Conservation (phyloP, 1,139 yeast species). For the Pneumocystis carinii region DNA sequence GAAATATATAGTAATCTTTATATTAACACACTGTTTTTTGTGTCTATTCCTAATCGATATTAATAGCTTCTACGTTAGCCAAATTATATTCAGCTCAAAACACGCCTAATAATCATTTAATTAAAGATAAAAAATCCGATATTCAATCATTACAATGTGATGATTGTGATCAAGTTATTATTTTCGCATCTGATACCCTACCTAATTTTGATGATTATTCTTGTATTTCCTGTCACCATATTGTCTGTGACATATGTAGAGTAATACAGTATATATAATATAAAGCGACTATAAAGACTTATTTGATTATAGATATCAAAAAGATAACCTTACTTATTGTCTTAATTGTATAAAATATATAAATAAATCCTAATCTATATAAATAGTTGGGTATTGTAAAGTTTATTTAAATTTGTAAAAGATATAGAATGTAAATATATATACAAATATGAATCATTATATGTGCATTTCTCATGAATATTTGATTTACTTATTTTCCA, state of each 20-base stretch:
- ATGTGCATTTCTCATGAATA: background rate
- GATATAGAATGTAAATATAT: background rate
- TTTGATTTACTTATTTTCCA: background rate
- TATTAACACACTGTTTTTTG: background rate
- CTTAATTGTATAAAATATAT: background rate
- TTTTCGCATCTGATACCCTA: background rate
- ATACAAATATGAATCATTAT: background rate
- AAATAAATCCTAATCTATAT: background rate
- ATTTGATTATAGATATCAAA: background rate
- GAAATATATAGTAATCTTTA: background rate
- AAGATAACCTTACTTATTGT: background rate
- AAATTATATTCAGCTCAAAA: background rate
- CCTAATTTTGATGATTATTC: background rate
- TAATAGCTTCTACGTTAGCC: background rate
- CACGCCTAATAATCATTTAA: background rate
- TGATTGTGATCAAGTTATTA: background rate
- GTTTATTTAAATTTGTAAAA: background rate
- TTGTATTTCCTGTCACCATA: background rate
- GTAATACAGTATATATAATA: background rate
- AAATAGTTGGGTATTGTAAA: background rate
- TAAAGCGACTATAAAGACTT: background rate
- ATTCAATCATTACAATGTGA: background rate
- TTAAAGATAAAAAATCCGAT: background rate
- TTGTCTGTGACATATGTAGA: background rate
- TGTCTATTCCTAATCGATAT: background rate